These are phyloP conservation scores for Acaromyces ingoldii DNA, from an alignment of 1,284 basidiomycete species.

Conservation along the genomic window DNA sequence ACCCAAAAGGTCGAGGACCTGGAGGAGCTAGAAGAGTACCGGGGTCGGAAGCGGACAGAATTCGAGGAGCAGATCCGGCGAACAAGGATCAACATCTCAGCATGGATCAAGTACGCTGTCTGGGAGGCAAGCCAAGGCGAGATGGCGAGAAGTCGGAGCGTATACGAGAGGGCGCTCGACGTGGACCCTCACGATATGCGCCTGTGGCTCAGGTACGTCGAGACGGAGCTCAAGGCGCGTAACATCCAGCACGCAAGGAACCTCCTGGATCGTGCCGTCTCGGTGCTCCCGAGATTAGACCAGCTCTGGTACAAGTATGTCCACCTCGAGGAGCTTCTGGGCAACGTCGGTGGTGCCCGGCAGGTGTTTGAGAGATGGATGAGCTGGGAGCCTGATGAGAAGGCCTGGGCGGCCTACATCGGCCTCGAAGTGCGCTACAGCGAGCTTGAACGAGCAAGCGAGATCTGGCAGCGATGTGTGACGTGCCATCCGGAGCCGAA, in stretches of 20 bases:
- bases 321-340: constrained; percentile 92
- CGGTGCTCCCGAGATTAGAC: constrained; percentile 88
- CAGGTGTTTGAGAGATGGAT: constrained; percentile 99
- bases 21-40: constrained; percentile 93
- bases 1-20: constrained; percentile 72
- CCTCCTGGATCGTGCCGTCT: constrained; percentile 92
- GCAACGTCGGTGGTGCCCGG: constrained; percentile 88
- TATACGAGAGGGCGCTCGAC: constrained; percentile 94
- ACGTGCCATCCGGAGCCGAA: constrained; percentile 86
- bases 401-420: constrained; percentile 98
- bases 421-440: constrained; percentile 87
- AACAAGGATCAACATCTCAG: constrained; percentile 30
- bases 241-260: constrained; percentile 97
- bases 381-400: constrained; percentile 99
- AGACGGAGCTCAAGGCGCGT: constrained; percentile 93
- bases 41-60: constrained; percentile 87
- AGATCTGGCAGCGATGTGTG: constrained; percentile 91
- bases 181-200: constrained; percentile 83
- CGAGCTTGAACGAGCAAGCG: constrained; percentile 83
- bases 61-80: constrained; percentile 86
- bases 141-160: constrained; percentile 63
- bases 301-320: constrained; percentile 92
- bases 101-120: constrained; percentile 62
- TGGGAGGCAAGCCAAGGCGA: constrained; percentile 94
- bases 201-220: constrained; percentile 93